Base-by-base conservation (phyloP, 2,329 filamentous ascomycete genomes). In the Geosmithia morbida region DNA sequence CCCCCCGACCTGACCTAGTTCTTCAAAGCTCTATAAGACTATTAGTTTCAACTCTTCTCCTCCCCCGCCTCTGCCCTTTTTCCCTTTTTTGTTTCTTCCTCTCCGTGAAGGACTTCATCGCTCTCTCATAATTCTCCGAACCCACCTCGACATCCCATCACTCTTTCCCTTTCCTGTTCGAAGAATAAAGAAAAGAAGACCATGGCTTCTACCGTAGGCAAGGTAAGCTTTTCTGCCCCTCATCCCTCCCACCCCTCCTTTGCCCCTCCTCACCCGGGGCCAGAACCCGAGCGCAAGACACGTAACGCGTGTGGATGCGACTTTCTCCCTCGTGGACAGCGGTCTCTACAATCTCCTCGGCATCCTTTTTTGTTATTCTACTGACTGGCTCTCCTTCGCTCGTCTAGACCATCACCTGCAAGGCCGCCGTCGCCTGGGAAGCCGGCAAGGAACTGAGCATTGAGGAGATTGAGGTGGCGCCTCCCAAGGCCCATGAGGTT, bases 391-490 rank as follows among this genome's bases (percentile, higher is more conserved):
- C 40, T 13, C 5, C 13, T 7, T 45, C n/a, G n/a, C n/a, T n/a
- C n/a, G n/a, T n/a, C 53, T 58, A 96, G 87, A 87, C 86, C 59
- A 95, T 95, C 64, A 94, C 83, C 59, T 96, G 89, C 79, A 90
- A 92, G 83, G 92, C 92, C 56, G 92, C 92, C 60, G 85, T 98
- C 53, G 92, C 92, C 65, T 98, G 92, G 92, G 90, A 89, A 68
- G 88, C 92, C 44, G 89, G 85, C 63, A 86, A 95, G 71, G 83
- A 87, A 56, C 78, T 98, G 54, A 80, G 74, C 58, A 77, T 97
- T 56, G 92, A 98, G 70, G 87, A 94, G 56, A 75, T 98, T 59
- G 89, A 97, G 70, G 92, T 98, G 54, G 79, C 75, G 47, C 85
- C 90, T 52, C 92, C 92, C 50, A 81, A 76, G 68, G 89, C 90